These are phyloP conservation scores for Lasiodiplodia theobromae DNA, from an alignment of 2,329 filamentous ascomycete species.

Conservation along the genomic window DNA sequence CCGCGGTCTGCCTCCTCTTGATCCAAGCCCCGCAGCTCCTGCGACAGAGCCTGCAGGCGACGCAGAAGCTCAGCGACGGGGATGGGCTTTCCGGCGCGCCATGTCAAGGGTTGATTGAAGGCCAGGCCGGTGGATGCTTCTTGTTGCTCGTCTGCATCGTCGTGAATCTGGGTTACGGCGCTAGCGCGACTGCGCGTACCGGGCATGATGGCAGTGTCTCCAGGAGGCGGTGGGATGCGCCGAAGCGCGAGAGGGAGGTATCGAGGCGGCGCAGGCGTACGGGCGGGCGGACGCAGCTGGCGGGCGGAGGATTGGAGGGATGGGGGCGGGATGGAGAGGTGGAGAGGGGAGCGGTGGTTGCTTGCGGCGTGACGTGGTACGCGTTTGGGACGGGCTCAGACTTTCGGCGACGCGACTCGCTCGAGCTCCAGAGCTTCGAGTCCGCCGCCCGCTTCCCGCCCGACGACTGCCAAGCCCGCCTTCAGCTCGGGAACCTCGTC, in stretches of 20 bases:
- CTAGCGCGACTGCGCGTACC: conserved; percentile 47
- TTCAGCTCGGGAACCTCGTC: background rate
- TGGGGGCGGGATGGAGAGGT: conserved; percentile 3
- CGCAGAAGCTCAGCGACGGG: conserved; percentile 80
- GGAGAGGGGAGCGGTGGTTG: conserved; percentile 19
- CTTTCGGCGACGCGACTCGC: conserved; percentile 29
- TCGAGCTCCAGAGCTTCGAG: conserved; percentile 23
- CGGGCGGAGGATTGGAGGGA: conserved; percentile 9
- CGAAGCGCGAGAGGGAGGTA: conserved; percentile 13
- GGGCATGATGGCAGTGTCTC: conserved; percentile 30
- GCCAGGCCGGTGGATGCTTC: conserved; percentile 56
- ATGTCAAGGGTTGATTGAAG: conserved; percentile 87
- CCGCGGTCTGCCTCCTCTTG: conserved; percentile 84
- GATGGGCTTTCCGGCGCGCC: conserved; percentile 91
- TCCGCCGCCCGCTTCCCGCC: background rate
- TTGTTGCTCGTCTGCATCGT: conserved; percentile 28
- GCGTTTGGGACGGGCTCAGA: conserved; percentile 27
- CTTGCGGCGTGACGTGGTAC: conserved; percentile 28
- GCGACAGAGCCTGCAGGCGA: conserved; percentile 79
- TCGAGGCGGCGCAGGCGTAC: conserved; percentile 1
- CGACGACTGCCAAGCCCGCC: conserved; percentile 15
- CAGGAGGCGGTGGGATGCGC: conserved; percentile 27
- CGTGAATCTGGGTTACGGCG: conserved; percentile 42
- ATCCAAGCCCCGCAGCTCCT: conserved; percentile 84
- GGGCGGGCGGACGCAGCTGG: background rate